A percentile compares a stretch with the other conserved stretches of the same genome.
Evolutionary conservation across 768 basidiomycete species (phyloP).

Genomic region (Rhodotorula taiwanensis): DNA sequence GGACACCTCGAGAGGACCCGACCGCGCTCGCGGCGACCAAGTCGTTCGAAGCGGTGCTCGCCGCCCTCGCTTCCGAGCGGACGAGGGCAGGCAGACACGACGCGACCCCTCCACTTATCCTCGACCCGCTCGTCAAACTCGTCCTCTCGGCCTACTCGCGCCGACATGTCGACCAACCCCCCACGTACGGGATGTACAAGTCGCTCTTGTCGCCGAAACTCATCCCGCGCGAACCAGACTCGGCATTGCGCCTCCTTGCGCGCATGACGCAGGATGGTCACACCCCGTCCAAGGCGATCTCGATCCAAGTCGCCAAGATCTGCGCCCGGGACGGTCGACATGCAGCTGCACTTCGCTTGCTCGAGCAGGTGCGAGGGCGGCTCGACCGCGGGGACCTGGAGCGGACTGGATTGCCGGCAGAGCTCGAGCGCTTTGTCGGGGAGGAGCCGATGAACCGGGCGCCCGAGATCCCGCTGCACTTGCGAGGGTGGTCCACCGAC

Average conservation of each 20-base stretch:
- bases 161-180: background rate
- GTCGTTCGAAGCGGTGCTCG: slow-evolving; percentile 14
- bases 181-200: slow-evolving; percentile 6
- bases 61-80: slow-evolving; percentile 17
- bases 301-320: slow-evolving; percentile 30
- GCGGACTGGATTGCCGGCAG: slow-evolving; percentile 45
- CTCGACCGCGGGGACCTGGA: background rate
- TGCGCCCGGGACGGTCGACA: slow-evolving; percentile 12
- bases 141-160: slow-evolving; percentile 2
- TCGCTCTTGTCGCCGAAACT: slow-evolving; percentile 18
- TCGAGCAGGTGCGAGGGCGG: background rate
- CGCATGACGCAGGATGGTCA: slow-evolving; percentile 14
- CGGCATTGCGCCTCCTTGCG: background rate
- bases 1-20: background rate
- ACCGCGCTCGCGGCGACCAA: background rate
- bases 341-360: background rate
- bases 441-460: background rate
- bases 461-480: background rate
- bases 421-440: slow-evolving; percentile 33
- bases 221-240: slow-evolving; percentile 12
- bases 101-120: slow-evolving; percentile 5
- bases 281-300: background rate
- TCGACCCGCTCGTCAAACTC: slow-evolving; percentile 1
- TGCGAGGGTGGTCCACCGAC: background rate
- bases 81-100: background rate